Evolutionary conservation across 139 green algal genomes (phyloP), one percentile per base, ranked within the genome.

Genomic region (Marvania coccoides): DNA sequence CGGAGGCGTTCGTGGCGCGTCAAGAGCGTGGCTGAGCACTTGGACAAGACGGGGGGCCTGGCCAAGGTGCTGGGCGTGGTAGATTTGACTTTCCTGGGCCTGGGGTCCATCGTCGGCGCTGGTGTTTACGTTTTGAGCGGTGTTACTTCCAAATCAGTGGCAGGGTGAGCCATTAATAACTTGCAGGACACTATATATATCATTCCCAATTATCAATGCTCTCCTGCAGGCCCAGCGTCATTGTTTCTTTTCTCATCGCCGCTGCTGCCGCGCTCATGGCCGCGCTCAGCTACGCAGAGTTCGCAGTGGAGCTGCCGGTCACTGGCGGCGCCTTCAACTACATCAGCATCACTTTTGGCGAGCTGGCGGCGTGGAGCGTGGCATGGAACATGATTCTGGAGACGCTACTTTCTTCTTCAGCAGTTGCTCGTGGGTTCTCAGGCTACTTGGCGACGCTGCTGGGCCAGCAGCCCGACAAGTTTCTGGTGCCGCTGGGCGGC

Each of bases 111-210:
- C 58, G 74, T 97, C 12, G 91, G 91, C 4, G 90, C 89, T n/a
- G 91, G 91, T 31, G 83, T 95, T 3, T 93, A 95, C 60, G 90
- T 97, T 23, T 63, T 96, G 5, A 91, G 83, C 1, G 90, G 90
- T 19, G 82, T 90, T 14, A 90, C 83, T 1, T 83, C 90, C 1
- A 58, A 56, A 2, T 69, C 87, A 9, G 65, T 81, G 47, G 79
- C 81, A 1, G 81, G 84, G 76, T 83, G 34, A 24, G 67, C n/a
- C 19, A 51, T n/a, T n/a, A n/a, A n/a, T n/a, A n/a, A n/a, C n/a
- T n/a, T n/a, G n/a, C n/a, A n/a, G n/a, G n/a, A n/a, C n/a, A n/a
- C n/a, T n/a, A n/a, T n/a, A n/a, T n/a, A n/a, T n/a, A n/a, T n/a
- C n/a, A n/a, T n/a, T n/a, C n/a, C n/a, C n/a, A n/a, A n/a, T n/a